Conservation (phyloP, 306 rosid genomes). For the Herpetospermum pedunculosum region DNA sequence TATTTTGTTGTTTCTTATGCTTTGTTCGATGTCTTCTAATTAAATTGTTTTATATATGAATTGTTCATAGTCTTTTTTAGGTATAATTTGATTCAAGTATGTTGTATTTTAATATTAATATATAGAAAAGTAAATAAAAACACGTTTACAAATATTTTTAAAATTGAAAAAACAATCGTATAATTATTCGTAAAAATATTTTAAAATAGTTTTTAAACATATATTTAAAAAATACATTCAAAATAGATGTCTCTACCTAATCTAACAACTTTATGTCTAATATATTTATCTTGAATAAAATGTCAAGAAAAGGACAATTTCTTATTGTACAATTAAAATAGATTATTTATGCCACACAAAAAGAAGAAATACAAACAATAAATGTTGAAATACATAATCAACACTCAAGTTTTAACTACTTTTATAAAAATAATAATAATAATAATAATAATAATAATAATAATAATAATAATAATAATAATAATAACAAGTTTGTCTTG, state of each 20-base stretch:
- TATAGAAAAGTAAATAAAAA: background rate
- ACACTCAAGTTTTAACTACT: no score
- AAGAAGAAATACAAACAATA: no score
- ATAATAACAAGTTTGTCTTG: background rate
- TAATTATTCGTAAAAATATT: background rate
- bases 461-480: no score
- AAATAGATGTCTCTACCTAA: background rate
- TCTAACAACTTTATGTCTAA: background rate
- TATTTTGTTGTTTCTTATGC: background rate
- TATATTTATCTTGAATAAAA: background rate
- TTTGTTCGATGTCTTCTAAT: background rate
- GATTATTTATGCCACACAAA: no score
- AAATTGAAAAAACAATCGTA: background rate
- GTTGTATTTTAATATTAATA: background rate
- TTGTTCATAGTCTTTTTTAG: background rate
- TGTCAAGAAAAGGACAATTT: background rate
- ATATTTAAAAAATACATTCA: background rate
- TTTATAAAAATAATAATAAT: no score
- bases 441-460: no score
- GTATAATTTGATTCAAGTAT: background rate
- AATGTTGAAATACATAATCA: no score
- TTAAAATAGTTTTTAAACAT: background rate
- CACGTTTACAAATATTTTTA: background rate
- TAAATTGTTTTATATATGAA: background rate
- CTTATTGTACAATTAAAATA: background rate